Conservation (phyloP, 208 protist genomes). For the Leishmania amazonensis region DNA sequence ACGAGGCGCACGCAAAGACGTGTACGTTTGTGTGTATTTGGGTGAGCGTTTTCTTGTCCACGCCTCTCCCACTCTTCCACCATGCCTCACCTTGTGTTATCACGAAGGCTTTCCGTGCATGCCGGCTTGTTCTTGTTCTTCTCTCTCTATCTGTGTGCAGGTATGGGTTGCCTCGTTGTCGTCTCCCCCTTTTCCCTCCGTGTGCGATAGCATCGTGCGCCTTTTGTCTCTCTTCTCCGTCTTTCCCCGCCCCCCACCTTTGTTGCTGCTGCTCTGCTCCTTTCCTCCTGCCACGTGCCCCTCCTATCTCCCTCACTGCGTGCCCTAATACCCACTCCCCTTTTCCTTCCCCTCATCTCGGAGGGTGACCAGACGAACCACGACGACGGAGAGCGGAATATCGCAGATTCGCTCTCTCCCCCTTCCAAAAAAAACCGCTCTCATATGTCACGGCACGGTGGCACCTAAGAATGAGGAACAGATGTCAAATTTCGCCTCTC, state of each 20-base stretch:
- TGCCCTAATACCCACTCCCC: not conserved
- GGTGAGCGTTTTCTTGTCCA: not conserved
- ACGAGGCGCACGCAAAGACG: not conserved
- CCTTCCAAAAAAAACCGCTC: too few species aligned
- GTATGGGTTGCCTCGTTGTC: not conserved
- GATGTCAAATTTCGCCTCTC: not conserved
- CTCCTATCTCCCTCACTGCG: not conserved
- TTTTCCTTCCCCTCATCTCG: not conserved
- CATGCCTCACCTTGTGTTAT: not conserved
- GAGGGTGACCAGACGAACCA: not conserved
- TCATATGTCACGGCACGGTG: not conserved
- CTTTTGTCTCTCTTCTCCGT: not conserved
- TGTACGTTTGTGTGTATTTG: not conserved
- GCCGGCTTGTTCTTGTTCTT: too few species aligned
- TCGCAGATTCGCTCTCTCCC: too few species aligned
- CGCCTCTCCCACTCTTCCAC: not conserved
- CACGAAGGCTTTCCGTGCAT: not conserved
- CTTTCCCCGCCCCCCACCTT: not conserved
- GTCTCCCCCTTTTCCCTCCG: not conserved
- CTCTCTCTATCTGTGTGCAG: not conserved
- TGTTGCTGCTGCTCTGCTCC: not conserved
- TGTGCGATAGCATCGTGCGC: not conserved
- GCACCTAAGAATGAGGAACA: not conserved
- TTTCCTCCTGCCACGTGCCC: not conserved
- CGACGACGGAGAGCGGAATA: too few species aligned